phyloP scores from a whole-genome alignment of 805 yeast species.

The Debaryomyces castellii region DNA sequence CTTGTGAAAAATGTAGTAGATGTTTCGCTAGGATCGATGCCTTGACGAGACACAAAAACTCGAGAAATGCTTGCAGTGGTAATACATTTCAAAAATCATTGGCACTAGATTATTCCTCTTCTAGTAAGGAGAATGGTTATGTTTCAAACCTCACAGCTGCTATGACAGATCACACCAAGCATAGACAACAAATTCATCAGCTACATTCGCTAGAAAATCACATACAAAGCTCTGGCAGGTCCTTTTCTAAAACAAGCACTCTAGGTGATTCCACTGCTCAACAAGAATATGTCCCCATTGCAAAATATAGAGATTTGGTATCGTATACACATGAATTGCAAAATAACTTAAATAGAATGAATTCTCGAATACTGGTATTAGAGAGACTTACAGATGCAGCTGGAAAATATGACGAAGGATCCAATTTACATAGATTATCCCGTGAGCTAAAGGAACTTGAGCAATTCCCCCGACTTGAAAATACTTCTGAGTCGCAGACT shows the following conservation, averaged over 20 bases:
- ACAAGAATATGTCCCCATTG: conserved; percentile 21
- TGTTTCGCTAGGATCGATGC: conserved; percentile 78
- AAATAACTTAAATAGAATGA: conserved; percentile 24
- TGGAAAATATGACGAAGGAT: background rate
- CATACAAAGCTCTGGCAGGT: background rate
- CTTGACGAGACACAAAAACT: conserved; percentile 61
- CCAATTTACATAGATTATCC: background rate
- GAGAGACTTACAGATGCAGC: conserved; percentile 22
- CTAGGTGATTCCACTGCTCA: background rate
- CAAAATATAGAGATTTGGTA: conserved; percentile 35
- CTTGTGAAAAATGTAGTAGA: conserved; percentile 60
- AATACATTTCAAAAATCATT: conserved; percentile 3
- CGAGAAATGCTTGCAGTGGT: conserved; percentile 34
- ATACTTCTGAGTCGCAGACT: background rate
- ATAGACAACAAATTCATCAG: too few species aligned
- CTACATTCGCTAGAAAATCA: background rate
- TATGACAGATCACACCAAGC: too few species aligned
- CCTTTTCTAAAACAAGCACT: background rate
- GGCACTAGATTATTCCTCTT: conserved; percentile 5
- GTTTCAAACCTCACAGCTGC: too few species aligned
- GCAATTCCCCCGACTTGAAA: background rate
- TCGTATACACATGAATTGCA: conserved; percentile 32
- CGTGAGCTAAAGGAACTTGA: background rate
- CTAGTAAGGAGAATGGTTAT: too few species aligned
- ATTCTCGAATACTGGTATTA: conserved; percentile 21